phyloP scores from a whole-genome alignment of 768 basidiomycete genomes.

The Pulveroboletus sp. region DNA sequence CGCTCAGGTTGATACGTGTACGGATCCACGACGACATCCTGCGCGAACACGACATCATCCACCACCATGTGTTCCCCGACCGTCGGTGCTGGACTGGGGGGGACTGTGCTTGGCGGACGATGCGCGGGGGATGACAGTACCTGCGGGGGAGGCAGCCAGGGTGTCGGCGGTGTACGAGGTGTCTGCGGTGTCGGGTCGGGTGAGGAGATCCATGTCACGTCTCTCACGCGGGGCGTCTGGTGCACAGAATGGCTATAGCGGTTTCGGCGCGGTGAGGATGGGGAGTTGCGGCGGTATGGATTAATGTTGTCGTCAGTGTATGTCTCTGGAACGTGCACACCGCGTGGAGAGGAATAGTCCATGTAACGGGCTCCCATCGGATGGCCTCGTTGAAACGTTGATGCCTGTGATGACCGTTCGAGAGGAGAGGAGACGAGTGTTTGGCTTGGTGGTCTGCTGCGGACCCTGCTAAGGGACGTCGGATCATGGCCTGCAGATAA shows the following conservation, averaged over 20 bases:
- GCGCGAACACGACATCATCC: constrained; percentile 13
- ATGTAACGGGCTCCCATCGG: constrained; percentile 22
- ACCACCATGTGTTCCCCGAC: constrained; percentile 30
- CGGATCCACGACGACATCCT: background rate
- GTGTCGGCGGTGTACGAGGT: constrained; percentile 1
- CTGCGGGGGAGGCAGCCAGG: constrained; percentile 1
- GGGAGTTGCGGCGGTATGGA: constrained; percentile 2
- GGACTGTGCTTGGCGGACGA: constrained; percentile 7
- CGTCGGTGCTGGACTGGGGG: constrained; percentile 22
- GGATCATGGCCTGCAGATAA: background rate
- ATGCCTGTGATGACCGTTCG: background rate
- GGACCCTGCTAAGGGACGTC: background rate
- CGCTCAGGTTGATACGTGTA: constrained; percentile 7
- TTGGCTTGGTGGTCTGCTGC: background rate
- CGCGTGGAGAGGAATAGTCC: constrained; percentile 22
- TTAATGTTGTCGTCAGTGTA: constrained; percentile 1
- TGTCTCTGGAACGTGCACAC: constrained; percentile 19
- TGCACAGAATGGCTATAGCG: constrained; percentile 19
- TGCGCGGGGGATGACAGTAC: constrained; percentile 10
- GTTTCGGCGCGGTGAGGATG: constrained; percentile 10
- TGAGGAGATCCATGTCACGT: constrained; percentile 23
- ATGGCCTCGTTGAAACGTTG: background rate
- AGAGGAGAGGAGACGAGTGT: background rate
- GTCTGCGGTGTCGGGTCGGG: constrained; percentile 14
- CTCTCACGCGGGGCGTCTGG: constrained; percentile 21